Evolutionary conservation across 345 rosid genomes (phyloP), one percentile per base, ranked within the genome.

Genomic region (Passiflora organensis): DNA sequence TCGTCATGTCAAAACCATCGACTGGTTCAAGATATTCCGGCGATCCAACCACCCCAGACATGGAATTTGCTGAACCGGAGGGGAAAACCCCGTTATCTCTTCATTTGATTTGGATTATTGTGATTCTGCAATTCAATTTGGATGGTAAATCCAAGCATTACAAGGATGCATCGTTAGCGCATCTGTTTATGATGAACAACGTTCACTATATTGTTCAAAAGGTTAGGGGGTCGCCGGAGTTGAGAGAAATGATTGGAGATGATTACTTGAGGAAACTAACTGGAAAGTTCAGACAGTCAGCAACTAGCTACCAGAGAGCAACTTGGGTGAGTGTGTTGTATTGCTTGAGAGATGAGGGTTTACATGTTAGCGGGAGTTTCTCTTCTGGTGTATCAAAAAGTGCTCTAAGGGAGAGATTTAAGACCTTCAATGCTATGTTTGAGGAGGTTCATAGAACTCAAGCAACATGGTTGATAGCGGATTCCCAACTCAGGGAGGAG

Each of bases 91-190:
- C 98, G 0, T 71, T 88, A 46, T 87, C 81, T 20, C 61, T 86
- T 60, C 98, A 91, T 76, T 72, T 91, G 88, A 78, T 91, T 32
- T 88, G 98, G 98, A 68, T 88, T 28, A 88, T 88, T 53, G 88
- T 84, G 53, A 78, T 86, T 38, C 60, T 91, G 74, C 93, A 84
- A 74, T 86, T 79, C 82, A 91, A 91, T 77, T 74, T 91, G 55
- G 90, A 88, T 14, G 85, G 82, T 17, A 91, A 91, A 58, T 85
- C 93, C 12, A 85, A 81, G 60, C 95, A 76, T 63, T 88, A 88
- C 51, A 84, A 64, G 72, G 98, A 91, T 73, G 53, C 77, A 0
- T 74, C 98, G 18, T 64, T 88, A 48, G 75, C 73, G 6, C 88
- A 84, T 64, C 67, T 91, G 65, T 91, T 91, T 58, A 79, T 91